Evolutionary conservation across 169 alveolate genomes (phyloP).

Genomic region (Amoebophrya sp.): DNA sequence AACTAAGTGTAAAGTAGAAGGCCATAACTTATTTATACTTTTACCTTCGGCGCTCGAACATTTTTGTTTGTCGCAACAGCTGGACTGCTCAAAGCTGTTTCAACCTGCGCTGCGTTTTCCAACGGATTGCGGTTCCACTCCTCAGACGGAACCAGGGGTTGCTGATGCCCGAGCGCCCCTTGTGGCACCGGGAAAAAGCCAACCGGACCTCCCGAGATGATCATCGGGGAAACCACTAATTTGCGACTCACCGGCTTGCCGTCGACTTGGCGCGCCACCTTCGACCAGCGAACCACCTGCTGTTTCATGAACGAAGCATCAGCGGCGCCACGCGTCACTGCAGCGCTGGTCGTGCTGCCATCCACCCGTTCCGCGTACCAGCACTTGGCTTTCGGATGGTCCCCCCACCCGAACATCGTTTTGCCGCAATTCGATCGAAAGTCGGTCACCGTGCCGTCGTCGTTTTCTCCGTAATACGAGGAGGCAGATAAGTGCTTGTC

Average conservation of each 20-base stretch:
- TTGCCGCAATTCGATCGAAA: background rate
- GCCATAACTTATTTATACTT: too few relatives aligned
- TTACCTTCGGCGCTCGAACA: too few relatives aligned
- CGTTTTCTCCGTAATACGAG: background rate
- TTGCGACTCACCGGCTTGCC: too few relatives aligned
- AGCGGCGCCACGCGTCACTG: too few relatives aligned
- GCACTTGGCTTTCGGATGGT: too few relatives aligned
- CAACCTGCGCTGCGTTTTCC: background rate
- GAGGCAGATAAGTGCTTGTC: background rate
- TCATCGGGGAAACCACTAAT: too few relatives aligned
- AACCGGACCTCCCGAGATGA: too few relatives aligned
- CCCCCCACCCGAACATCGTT: background rate
- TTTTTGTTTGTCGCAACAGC: too few relatives aligned
- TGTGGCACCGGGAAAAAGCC: background rate
- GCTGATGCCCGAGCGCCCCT: background rate
- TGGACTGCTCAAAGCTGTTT: background rate
- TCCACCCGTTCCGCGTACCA: background rate
- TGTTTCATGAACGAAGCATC: too few relatives aligned
- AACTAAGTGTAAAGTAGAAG: too few relatives aligned
- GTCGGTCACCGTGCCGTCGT: background rate
- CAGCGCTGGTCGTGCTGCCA: background rate
- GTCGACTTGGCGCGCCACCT: too few relatives aligned
- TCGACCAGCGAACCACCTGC: too few relatives aligned
- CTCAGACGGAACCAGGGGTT: background rate
- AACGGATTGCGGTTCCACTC: background rate